Percentiles rank a stretch among this genome's conserved stretches.
Conservation (phyloP, 257 asterid genomes). For the Nicotiana sylvestris region DNA sequence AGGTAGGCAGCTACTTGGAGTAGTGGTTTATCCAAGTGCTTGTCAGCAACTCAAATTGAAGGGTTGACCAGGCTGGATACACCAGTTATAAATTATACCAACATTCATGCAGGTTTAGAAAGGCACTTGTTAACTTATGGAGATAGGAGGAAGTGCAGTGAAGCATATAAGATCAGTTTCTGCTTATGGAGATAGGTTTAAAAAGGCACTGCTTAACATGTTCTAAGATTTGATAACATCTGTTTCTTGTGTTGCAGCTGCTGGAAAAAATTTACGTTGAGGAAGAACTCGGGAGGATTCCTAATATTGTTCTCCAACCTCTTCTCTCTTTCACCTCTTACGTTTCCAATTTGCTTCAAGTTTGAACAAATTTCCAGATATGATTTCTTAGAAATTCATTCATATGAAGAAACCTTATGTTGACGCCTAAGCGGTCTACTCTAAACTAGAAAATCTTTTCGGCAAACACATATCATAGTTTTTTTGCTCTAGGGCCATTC, state of each 20-base stretch:
- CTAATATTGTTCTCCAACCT: not conserved
- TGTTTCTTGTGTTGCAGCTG: not conserved
- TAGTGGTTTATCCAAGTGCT: not conserved
- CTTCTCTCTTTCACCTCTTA: not conserved
- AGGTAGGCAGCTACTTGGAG: not conserved
- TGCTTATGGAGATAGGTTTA: too few species aligned
- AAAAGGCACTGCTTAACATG: not conserved
- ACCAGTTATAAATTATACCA: not conserved
- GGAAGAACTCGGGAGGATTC: not conserved
- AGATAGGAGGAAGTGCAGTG: not conserved
- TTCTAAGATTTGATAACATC: not conserved
- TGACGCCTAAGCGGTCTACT: not conserved
- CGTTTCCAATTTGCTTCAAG: not conserved
- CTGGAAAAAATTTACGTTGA: not conserved
- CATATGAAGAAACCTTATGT: not conserved
- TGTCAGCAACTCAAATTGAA: constrained; percentile 5
- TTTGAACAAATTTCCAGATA: not conserved
- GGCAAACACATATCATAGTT: not conserved
- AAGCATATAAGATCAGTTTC: not conserved
- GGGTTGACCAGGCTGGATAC: not conserved
- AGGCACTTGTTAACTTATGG: not conserved
- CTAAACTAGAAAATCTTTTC: not conserved
- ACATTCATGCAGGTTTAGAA: not conserved
- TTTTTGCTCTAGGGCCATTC: not conserved
- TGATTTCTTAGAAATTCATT: not conserved